These are phyloP conservation scores for Symbiodinium pilosum DNA, from an alignment of 73 alveolate genomes.

Conservation along the genomic window DNA sequence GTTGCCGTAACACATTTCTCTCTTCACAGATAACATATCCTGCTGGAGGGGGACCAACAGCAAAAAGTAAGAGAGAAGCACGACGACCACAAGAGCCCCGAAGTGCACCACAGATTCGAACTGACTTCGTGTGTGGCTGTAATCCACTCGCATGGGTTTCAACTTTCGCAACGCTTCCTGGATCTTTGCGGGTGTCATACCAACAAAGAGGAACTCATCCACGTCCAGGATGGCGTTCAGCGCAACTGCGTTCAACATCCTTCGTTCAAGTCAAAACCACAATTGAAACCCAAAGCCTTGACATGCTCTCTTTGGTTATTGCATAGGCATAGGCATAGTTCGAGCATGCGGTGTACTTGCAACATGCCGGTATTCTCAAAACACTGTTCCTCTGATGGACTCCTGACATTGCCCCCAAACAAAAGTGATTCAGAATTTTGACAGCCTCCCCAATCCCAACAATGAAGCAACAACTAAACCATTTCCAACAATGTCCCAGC, in stretches of 20 bases:
- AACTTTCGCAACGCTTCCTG: neutral
- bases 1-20: conserved; percentile 32
- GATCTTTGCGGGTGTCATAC: conserved; percentile 26
- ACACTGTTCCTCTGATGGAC: no score
- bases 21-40: conserved; percentile 13
- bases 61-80: neutral
- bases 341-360: no score
- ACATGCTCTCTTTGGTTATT: no score
- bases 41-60: neutral
- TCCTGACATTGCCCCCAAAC: no score
- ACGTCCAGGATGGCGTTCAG: conserved; percentile 45
- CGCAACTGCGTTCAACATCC: conserved; percentile 42
- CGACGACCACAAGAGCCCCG: neutral
- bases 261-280: no score
- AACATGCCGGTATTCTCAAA: no score
- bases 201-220: conserved; percentile 39
- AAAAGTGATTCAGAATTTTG: no score
- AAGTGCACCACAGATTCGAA: neutral
- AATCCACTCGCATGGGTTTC: neutral
- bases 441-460: no score
- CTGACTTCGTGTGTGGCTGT: conserved; percentile 1
- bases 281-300: no score
- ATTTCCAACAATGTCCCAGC: no score
- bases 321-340: no score
- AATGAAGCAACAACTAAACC: no score